A percentile compares a stretch with the other conserved stretches of the same genome.
Evolutionary conservation across 345 rosid genomes (phyloP).

Genomic region (Bruguiera parviflora): DNA sequence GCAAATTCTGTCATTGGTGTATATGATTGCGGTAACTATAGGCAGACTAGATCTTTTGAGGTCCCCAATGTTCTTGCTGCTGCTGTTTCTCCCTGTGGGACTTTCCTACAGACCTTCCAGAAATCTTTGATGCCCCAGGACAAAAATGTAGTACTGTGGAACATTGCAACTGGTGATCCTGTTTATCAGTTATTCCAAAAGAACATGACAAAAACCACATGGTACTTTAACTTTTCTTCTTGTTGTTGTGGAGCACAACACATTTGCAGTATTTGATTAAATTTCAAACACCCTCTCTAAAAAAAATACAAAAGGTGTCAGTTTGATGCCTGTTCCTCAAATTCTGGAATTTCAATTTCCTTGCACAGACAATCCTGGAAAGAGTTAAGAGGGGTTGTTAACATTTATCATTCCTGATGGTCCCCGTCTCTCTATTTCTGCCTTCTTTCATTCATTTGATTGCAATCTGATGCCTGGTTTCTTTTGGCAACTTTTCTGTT

Average conservation of each 20-base stretch:
- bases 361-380: neutral
- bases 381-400: neutral
- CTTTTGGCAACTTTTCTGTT: conserved; percentile 1
- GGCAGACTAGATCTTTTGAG: conserved; percentile 58
- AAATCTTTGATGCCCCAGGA: conserved; percentile 71
- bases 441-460: neutral
- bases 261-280: no score
- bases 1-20: conserved; percentile 45
- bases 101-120: conserved; percentile 86
- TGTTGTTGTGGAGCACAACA: neutral
- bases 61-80: conserved; percentile 56
- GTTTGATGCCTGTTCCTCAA: neutral
- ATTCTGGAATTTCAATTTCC: neutral
- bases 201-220: conserved; percentile 67
- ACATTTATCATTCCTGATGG: neutral
- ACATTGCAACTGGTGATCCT: conserved; percentile 53
- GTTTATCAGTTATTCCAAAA: conserved; percentile 72
- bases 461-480: neutral
- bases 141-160: conserved; percentile 76
- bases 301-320: no score
- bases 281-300: no score
- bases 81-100: conserved; percentile 67
- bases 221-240: conserved; percentile 39
- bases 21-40: conserved; percentile 56
- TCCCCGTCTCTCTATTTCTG: neutral